Base-by-base conservation (phyloP, 345 rosid genomes). In the Salix suchowensis region DNA sequence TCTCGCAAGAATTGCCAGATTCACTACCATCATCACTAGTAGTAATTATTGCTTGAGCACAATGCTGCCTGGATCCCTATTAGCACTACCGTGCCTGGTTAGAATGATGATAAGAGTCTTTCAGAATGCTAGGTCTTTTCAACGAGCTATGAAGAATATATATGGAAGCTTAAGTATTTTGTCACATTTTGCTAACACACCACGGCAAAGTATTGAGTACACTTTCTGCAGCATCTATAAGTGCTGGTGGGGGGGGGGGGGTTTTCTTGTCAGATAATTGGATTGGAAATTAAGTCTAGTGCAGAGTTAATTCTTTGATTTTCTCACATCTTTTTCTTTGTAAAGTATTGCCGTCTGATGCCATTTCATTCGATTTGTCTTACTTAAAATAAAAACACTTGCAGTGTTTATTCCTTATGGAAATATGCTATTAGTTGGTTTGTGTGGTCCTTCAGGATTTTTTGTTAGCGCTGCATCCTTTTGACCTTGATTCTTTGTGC, bases 401-500 rank as follows among this genome's bases (percentile, higher is more conserved):
- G 16, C 6, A 15, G 18, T 46, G 55, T 50, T 50, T 50, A 50
- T 50, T 15, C 18, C 21, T 50, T 5, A 40, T 40, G 34, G 54
- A 32, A 37, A n/a, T 19, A 60, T 18, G 76, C 18, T 64, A 10
- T 64, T 65, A 7, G 32, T 30, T 2, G 16, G 30, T 74, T 21
- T 16, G 18, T 5, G 7, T 34, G 16, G 42, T 30, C 48, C 40
- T 64, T 67, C 19, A 37, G 39, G 46, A n/a, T 8, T 72, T 18
- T 52, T 26, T 23, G 11, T 52, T 61, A 62, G 69, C 77, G 39
- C 65, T 71, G 19, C 76, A 78, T 78, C 68, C 32, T 67, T 68
- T 58, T 74, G 68, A 70, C 70, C 74, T 74, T 78, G 55, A 50
- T 70, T 36, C 44, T 77, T 82, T 84, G 82, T 69, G 82, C 94